Evolutionary conservation across 2,329 filamentous ascomycete species (phyloP), one percentile per base, ranked within the genome.

Genomic region (Mariannaea elegans): DNA sequence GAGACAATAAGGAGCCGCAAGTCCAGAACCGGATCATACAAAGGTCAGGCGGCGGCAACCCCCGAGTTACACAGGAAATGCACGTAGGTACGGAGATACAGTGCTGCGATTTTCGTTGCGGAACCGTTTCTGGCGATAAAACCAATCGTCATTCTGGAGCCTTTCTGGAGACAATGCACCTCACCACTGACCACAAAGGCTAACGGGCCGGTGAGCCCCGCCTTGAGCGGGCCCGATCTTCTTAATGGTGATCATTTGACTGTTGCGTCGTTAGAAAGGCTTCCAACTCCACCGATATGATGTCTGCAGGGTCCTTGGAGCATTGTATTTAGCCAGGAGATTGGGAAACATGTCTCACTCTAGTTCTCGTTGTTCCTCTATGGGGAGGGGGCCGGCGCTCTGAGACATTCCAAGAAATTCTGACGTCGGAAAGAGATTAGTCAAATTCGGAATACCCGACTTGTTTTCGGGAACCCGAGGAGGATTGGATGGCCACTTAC

Each of bases 111-210:
- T 27, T 48, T 50, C 36, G 31, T 50, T 50, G 50, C 46, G 41
- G 56, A 52, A 39, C 52, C 52, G 60, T 60, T 60, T 44, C 32
- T 36, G 50, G 49, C 45, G 29, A 55, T 27, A 38, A 51, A 38
- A 39, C 48, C 60, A 63, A 49, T 63, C 69, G 69, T 71, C 69
- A 71, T 71, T 62, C 59, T 56, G 50, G 56, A 57, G 51, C 48
- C 49, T 13, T 48, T 52, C 42, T 68, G 63, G 66, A 52, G 60
- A 60, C 63, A 16, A 59, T 61, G 54, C 42, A 56, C 47, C 32
- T 13, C 5, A 36, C 10, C 12, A 10, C 51, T 59, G 55, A 61
- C 49, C 60, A 58, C 58, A 61, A 51, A 57, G 57, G 54, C 56
- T 54, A 62, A 62, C 44, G 57, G 50, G 57, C 62, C 52, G 55